Evolutionary conservation across 345 rosid species (phyloP).

Genomic region (Odontarrhena argentea): DNA sequence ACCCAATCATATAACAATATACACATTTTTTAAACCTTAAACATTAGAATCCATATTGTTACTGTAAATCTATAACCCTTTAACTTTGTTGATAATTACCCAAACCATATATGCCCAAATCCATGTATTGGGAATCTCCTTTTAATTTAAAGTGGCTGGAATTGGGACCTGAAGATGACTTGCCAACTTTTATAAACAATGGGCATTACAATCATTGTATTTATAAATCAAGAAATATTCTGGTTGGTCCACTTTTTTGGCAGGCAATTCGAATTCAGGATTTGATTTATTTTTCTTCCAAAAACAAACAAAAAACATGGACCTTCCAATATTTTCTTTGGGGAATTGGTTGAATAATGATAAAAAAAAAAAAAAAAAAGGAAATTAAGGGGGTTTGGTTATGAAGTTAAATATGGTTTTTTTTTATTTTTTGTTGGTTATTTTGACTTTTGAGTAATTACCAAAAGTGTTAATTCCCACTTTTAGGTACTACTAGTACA

Average conservation of each 20-base stretch:
- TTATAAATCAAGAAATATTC: not conserved
- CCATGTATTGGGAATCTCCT: conserved; percentile 34
- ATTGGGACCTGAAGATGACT: conserved; percentile 23
- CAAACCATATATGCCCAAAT: conserved; percentile 25
- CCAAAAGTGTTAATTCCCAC: too few relatives aligned
- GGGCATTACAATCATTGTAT: conserved; percentile 25
- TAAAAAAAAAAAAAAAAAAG: too few relatives aligned
- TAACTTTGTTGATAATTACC: conserved; percentile 3
- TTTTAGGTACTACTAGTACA: too few relatives aligned
- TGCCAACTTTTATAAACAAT: conserved; percentile 29
- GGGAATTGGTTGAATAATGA: too few relatives aligned
- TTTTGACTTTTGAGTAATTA: too few relatives aligned
- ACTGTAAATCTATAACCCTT: not conserved
- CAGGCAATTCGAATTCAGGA: not conserved
- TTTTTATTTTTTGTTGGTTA: too few relatives aligned
- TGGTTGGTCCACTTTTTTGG: conserved; percentile 1
- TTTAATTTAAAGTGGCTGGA: conserved; percentile 29
- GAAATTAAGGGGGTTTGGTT: too few relatives aligned
- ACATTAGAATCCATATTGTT: conserved; percentile 1
- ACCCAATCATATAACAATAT: not conserved
- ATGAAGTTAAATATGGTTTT: too few relatives aligned
- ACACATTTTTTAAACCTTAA: not conserved
- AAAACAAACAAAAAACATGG: too few relatives aligned
- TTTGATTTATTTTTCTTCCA: not conserved
- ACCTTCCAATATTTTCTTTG: too few relatives aligned